Conservation (phyloP, 2,329 filamentous ascomycete species). For the Alternaria incomplexa region DNA sequence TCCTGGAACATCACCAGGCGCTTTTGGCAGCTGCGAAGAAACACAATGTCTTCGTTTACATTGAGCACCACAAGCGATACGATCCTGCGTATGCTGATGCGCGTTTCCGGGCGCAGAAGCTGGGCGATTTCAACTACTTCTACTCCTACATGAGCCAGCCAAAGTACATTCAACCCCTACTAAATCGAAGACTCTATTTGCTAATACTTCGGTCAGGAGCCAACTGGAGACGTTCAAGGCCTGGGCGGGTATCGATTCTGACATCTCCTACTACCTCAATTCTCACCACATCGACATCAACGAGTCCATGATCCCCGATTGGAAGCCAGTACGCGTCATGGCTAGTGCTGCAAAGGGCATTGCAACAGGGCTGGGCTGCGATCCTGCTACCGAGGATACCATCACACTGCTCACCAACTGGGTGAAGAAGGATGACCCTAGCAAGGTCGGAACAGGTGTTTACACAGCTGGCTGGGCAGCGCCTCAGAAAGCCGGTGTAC, state of each 20-base stretch:
- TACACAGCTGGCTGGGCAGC: constrained; percentile 97
- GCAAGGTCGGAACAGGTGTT: constrained; percentile 80
- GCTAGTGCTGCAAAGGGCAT: constrained; percentile 80
- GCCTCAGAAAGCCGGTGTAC: constrained; percentile 89
- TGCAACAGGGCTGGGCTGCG: constrained; percentile 79
- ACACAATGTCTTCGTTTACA: constrained; percentile 84
- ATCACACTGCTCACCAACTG: constrained; percentile 91
- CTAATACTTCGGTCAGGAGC: constrained; percentile 79
- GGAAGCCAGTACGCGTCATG: constrained; percentile 77
- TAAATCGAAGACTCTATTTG: constrained; percentile 43
- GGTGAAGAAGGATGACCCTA: constrained; percentile 72
- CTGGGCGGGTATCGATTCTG: constrained; percentile 89
- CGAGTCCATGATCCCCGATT: constrained; percentile 88
- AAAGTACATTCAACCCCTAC: constrained; percentile 53
- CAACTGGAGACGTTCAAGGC: constrained; percentile 94
- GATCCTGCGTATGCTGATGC: constrained; percentile 94
- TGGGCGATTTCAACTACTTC: constrained; percentile 98
- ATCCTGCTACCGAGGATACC: constrained; percentile 84
- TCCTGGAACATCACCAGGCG: constrained; percentile 77
- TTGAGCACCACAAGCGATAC: constrained; percentile 97
- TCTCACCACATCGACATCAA: constrained; percentile 92
- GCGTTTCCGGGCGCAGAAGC: constrained; percentile 72
- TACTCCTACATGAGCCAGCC: constrained; percentile 93
- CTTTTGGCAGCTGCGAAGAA: constrained; percentile 75
- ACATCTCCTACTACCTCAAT: constrained; percentile 97